Percentiles rank a stretch among this genome's conserved stretches.
Conservation (phyloP, 805 yeast genomes). For the Monosporozyma unispora region DNA sequence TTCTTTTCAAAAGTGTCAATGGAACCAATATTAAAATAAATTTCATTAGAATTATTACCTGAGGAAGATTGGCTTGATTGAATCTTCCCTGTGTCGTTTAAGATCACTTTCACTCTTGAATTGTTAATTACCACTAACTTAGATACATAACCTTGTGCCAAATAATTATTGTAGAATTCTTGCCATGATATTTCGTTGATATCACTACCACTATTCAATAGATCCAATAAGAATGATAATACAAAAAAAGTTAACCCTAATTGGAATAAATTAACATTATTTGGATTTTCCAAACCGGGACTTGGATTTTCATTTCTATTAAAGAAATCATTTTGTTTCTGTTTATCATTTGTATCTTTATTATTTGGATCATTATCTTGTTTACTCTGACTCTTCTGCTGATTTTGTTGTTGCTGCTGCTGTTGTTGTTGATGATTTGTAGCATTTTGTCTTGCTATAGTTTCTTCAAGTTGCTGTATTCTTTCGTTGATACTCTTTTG, state of each 20-base stretch:
- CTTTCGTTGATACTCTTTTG: conserved; percentile 20
- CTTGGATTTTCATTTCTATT: background rate
- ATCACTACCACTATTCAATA: conserved; percentile 27
- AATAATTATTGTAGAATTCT: conserved; percentile 67
- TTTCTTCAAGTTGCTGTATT: conserved; percentile 18
- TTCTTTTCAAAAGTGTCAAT: conserved; percentile 80
- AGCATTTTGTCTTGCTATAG: conserved; percentile 16
- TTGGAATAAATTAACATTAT: conserved; percentile 31
- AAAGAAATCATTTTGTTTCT: conserved; percentile 5
- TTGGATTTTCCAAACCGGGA: conserved; percentile 7
- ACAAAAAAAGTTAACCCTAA: conserved; percentile 28
- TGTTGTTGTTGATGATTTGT: conserved; percentile 4
- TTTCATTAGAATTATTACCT: conserved; percentile 29
- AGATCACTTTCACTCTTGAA: conserved; percentile 59
- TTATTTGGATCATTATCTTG: background rate
- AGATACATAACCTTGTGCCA: conserved; percentile 71
- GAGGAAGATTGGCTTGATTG: conserved; percentile 18
- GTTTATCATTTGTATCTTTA: background rate
- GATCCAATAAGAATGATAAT: conserved; percentile 25
- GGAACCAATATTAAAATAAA: conserved; percentile 75
- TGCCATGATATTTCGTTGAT: conserved; percentile 74
- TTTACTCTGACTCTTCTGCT: background rate
- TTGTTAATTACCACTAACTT: conserved; percentile 71
- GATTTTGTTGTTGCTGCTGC: conserved; percentile 2
- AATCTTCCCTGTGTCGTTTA: conserved; percentile 53